Base-by-base conservation (phyloP, 345 rosid species). In the Populus ilicifolia region DNA sequence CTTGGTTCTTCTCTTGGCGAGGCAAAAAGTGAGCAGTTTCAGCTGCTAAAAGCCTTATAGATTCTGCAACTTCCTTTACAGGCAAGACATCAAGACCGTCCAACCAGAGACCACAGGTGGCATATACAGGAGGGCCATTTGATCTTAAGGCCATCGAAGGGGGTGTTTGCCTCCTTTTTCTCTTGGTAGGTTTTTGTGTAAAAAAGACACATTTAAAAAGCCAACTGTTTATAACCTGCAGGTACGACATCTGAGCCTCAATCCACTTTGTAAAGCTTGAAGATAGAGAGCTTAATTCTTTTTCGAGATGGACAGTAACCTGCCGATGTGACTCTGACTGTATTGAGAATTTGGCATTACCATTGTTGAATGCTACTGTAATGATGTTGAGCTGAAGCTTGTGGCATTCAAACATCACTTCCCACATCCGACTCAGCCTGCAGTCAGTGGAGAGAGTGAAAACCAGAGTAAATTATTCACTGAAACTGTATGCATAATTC, bases 381-480 rank as follows among this genome's bases (percentile, higher is more conserved):
- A 93, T 89, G 46, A 91, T 83, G 75, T 77, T 79, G 81, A 82
- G 85, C 87, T 96, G 99, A 74, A 79, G 92, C 84, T 78, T 86
- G 82, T 96, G 98, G 86, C 96, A 96, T 83, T 93, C 95, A 59
- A 75, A 80, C 98, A 93, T 96, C 46, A 89, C 96, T 81, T 89
- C 92, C 99, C 99, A 96, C 98, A 96, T 96, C 75, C 96, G 90
- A 74, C 89, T 87, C 80, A 96, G 83, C 90, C 99, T 96, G 90
- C 70, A 44, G 75, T 79, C 67, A 59, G 59, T 65, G 62, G 25
- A 69, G 74, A 38, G 64, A 29, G 46, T 39, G 3, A 66, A 72
- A 65, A 59, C 14, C 46, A 43, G 30, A 20, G 48, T 7, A 33
- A 25, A 41, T 2, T 62, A 39, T 5, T 27, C 11, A 59, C 25